Evolutionary conservation across 108 stramenopile genomes (phyloP), one percentile per base, ranked within the genome.

Genomic region (Bacterosira constricta): DNA sequence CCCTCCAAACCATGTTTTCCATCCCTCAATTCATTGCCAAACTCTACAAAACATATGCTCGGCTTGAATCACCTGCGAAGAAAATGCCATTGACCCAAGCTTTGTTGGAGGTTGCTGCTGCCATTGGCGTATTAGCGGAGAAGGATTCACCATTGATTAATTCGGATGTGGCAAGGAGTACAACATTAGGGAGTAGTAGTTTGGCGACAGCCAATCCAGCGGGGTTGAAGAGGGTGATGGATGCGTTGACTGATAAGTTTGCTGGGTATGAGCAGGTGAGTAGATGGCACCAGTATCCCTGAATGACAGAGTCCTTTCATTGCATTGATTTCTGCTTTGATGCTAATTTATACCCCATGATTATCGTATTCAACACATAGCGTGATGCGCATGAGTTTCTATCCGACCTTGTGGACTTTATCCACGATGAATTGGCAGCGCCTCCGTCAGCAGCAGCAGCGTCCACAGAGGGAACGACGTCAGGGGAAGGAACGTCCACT

Each of bases 361-460:
- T n/a, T n/a, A n/a, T n/a, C n/a, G n/a, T n/a, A n/a, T n/a, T n/a
- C n/a, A n/a, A n/a, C n/a, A n/a, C n/a, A n/a, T n/a, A 90, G 52
- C 80, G 87, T 17, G 93, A 95, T 70, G 90, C 91, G n/a, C 88
- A 92, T 66, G 93, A 95, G 60, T 90, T 89, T 61, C 44, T 95
- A 35, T 71, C 75, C 3, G 83, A 85, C 26, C 42, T 95, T 15
- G 64, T 92, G 12, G 93, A 92, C 56, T 77, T 60, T 41, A 41
- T 93, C 50, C 92, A 93, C 66, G 88, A 88, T 20, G 91, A 92
- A 66, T 60, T 89, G 66, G 58, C 57, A 12, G 69, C 47, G 30
- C 32, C 20, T 31, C 32, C 34, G 36, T 20, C 34, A 56, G 32
- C 55, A 35, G 11, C 52, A 23, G 51, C n/a, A 13, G 52, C 26